Evolutionary conservation across 2,329 filamentous ascomycete species (phyloP), one percentile per base, ranked within the genome.

Genomic region (Blastomyces percursus): DNA sequence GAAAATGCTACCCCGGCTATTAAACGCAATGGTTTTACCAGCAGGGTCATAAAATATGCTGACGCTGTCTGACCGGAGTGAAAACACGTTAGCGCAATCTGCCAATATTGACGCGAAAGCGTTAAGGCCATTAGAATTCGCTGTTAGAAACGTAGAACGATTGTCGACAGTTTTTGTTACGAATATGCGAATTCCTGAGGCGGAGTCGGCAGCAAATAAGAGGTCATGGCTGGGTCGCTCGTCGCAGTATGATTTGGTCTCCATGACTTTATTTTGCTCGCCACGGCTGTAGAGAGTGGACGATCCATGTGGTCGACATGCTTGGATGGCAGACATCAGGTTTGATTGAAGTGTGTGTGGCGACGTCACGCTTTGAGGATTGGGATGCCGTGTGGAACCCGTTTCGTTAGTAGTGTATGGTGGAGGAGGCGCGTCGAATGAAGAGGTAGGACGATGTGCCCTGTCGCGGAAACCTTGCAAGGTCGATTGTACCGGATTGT

Each of bases 11-110:
- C 93, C 92, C 48, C 82, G 84, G 9, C 84, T 83, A 73, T 99
- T 99, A 80, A 99, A 99, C 0, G 93, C 94, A 66, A 99, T 96
- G 0, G 91, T 92, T 62, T 84, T 84, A 4, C 91, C 89, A 2
- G 78, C 76, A 50, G 87, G 84, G 69, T 96, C 92, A 69, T 91
- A 91, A 77, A 93, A 97, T 59, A 97, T 88, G 72, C 95, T 93
- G 63, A 97, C 74, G 2, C 86, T 85, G 40, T 82, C 79, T 0
- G 83, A 79, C 1, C 84, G 80, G 30, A 97, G 81, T 1, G 84
- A 81, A 73, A 96, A 97, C 12, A 95, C 82, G 44, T 78, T 79
- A 2, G 84, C 86, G 12, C 91, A 81, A 16, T 92, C 88, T 35
- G 83, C 78, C 8, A 96, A 80, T 5, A 96, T 72, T 2, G 74